Base-by-base conservation (phyloP, 129 eudicot genomes). In the Flaveria ramosissima region DNA sequence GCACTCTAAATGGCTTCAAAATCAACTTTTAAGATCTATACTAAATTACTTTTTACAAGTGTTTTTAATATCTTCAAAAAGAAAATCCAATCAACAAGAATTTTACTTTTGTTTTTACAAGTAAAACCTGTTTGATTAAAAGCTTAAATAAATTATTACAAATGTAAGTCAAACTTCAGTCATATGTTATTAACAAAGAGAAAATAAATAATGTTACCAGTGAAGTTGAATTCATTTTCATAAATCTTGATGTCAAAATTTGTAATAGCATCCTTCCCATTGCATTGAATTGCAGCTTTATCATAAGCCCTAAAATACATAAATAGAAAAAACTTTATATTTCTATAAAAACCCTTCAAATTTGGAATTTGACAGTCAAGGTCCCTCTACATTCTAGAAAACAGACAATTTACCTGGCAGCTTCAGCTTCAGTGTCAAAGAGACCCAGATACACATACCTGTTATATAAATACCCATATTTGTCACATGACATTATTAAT, bases 381-480 rank as follows among this genome's bases (percentile, higher is more conserved):
- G 85, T 74, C 80, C 75, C 76, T 55, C 20, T n/a, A n/a, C n/a
- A n/a, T n/a, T n/a, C n/a, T 50, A 77, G 69, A 76, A 50, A 52
- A 55, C 23, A 71, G 68, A 60, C 48, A 86, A 36, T 81, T 61
- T 19, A 92, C 98, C 90, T 92, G 84, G 98, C 96, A 67, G 98
- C 98, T 88, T 92, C 96, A 81, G 88, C 80, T 86, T 92, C 96
- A 59, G 98, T 92, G 88, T 92, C 98, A 78, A 92, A 92, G 46
- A 92, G 96, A 42, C 98, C 98, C 88, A 92, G 81, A 85, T 92
- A 92, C 61, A 92, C 98, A 68, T 90, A 92, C 94, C 96, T 92
- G 87, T 73, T 27, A 72, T 59, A 17, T 59, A 50, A 24, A 27
- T 65, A 20, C 16, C n/a, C 70, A 63, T 47, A 75, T 73, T 74